phyloP scores from a whole-genome alignment of 78 protist species.

The Dictyostelium purpureum region DNA sequence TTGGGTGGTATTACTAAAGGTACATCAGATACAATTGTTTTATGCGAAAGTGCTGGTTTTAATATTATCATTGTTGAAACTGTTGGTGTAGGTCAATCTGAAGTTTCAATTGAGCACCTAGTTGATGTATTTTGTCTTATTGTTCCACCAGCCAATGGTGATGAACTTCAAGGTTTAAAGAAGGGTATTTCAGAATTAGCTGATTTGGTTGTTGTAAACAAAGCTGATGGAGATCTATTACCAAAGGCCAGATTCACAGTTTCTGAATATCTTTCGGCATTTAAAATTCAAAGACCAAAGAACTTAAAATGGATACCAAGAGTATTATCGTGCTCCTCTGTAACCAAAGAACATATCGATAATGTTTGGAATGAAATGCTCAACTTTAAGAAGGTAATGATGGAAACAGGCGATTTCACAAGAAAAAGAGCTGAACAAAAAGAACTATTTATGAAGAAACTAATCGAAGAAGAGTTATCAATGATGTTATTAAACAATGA shows the following conservation, averaged over 20 bases:
- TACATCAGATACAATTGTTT: conserved; percentile 91
- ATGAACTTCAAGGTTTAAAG: conserved; percentile 98
- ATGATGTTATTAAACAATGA: neutral
- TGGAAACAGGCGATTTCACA: conserved; percentile 44
- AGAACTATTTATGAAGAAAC: conserved; percentile 68
- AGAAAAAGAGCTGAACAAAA: conserved; percentile 55
- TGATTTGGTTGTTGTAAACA: conserved; percentile 93
- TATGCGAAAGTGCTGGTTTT: conserved; percentile 95
- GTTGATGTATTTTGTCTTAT: conserved; percentile 93
- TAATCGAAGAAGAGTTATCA: conserved; percentile 73
- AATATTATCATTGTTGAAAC: conserved; percentile 96
- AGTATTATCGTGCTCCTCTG: conserved; percentile 46
- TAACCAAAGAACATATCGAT: conserved; percentile 46
- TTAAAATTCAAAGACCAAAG: conserved; percentile 79
- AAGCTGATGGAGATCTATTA: conserved; percentile 92
- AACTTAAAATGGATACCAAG: conserved; percentile 65
- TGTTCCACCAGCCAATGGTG: conserved; percentile 97
- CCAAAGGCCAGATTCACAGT: conserved; percentile 79
- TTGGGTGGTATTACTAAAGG: conserved; percentile 83
- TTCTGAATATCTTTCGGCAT: conserved; percentile 77
- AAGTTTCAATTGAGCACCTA: conserved; percentile 90
- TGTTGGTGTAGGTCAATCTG: conserved; percentile 99
- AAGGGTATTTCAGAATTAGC: conserved; percentile 96
- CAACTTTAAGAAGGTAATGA: conserved; percentile 48
- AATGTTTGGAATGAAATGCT: conserved; percentile 63